These are phyloP conservation scores for Stephania yunnanensis DNA, from an alignment of 164 flowering plant genomes.

Conservation along the genomic window DNA sequence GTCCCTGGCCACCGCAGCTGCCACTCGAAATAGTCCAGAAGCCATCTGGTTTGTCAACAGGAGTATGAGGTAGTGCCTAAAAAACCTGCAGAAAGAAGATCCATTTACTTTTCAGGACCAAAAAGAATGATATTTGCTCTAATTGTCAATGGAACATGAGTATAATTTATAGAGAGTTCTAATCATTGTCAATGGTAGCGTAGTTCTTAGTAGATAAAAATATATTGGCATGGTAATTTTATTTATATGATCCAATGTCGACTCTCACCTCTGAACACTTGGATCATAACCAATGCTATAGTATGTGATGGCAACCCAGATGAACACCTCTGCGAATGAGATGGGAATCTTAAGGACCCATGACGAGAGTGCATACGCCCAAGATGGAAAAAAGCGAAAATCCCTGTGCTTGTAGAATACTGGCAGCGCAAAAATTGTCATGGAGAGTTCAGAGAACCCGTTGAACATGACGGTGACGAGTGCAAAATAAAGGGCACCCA, in stretches of 20 bases:
- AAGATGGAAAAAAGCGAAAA: slow-evolving; percentile 42
- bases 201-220: background rate
- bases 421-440: slow-evolving; percentile 45
- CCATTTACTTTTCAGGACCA: background rate
- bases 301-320: slow-evolving; percentile 41
- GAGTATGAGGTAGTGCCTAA: slow-evolving; percentile 32
- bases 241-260: background rate
- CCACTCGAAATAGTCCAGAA: slow-evolving; percentile 30
- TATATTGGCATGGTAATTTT: background rate
- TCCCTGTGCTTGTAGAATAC: slow-evolving; percentile 54
- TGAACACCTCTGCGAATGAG: slow-evolving; percentile 32
- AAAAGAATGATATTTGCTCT: background rate
- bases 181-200: background rate
- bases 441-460: slow-evolving; percentile 40
- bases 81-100: slow-evolving; percentile 30
- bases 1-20: slow-evolving; percentile 31
- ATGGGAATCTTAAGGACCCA: slow-evolving; percentile 54
- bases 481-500: slow-evolving; percentile 40
- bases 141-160: too few relatives aligned
- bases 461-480: slow-evolving; percentile 34
- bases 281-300: slow-evolving; percentile 55
- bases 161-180: too few relatives aligned
- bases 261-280: slow-evolving; percentile 33
- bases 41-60: slow-evolving; percentile 34
- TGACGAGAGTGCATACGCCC: slow-evolving; percentile 47